Conservation (phyloP, 768 basidiomycete species). For the Kwoniella pini region DNA sequence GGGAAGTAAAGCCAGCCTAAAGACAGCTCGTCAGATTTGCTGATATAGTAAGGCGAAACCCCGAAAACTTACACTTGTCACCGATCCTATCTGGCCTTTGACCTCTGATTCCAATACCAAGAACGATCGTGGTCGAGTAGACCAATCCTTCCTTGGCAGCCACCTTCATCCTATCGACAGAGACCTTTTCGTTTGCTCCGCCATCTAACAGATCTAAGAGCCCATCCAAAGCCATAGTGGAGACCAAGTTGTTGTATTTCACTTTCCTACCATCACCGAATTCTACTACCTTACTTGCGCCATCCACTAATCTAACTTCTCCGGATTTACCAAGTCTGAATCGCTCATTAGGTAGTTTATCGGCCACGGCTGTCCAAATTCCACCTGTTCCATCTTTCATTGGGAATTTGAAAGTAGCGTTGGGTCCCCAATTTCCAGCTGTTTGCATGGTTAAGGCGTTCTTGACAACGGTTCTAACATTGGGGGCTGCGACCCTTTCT, state of each 20-base stretch:
- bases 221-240: slow-evolving; percentile 53
- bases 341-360: slow-evolving; percentile 36
- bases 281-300: slow-evolving; percentile 43
- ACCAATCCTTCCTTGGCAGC: slow-evolving; percentile 46
- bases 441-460: slow-evolving; percentile 55
- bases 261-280: slow-evolving; percentile 51
- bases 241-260: slow-evolving; percentile 51
- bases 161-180: slow-evolving; percentile 21
- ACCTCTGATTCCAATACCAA: slow-evolving; percentile 56
- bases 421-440: slow-evolving; percentile 56
- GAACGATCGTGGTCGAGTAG: slow-evolving; percentile 55
- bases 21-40: too few relatives aligned
- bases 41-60: too few relatives aligned
- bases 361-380: slow-evolving; percentile 56
- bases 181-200: slow-evolving; percentile 27
- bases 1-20: slow-evolving; percentile 53
- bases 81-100: slow-evolving; percentile 53
- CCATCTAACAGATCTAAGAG: slow-evolving; percentile 44
- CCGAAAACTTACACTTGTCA: slow-evolving; percentile 54
- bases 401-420: slow-evolving; percentile 57
- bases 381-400: slow-evolving; percentile 56
- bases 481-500: slow-evolving; percentile 56
- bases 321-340: slow-evolving; percentile 47
- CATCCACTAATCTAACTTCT: slow-evolving; percentile 45
- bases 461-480: slow-evolving; percentile 53